A percentile compares a stretch with the other conserved stretches of the same genome.
phyloP scores from a whole-genome alignment of 768 basidiomycete species.

The Daedaleopsis sinensis region DNA sequence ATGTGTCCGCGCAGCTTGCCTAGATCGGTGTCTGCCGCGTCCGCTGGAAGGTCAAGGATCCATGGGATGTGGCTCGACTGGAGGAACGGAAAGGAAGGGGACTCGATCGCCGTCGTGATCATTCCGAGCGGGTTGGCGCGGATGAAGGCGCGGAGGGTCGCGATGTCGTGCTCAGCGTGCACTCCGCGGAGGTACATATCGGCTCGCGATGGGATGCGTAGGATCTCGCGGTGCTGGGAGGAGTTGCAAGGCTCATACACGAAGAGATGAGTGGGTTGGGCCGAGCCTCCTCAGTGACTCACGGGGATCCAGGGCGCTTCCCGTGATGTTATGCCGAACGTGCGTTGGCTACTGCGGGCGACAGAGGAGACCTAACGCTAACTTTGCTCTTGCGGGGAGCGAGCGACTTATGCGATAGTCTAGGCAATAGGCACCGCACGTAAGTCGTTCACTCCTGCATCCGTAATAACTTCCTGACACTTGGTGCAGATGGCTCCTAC shows the following conservation, averaged over 20 bases:
- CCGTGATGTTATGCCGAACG: too few relatives aligned
- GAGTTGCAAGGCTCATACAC: too few relatives aligned
- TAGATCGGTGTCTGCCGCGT: constrained; percentile 10
- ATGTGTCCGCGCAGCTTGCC: constrained; percentile 29
- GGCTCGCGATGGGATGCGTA: background rate
- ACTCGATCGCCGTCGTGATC: constrained; percentile 38
- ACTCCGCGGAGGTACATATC: constrained; percentile 42
- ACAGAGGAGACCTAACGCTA: too few relatives aligned
- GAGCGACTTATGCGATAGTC: too few relatives aligned
- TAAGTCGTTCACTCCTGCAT: too few relatives aligned
- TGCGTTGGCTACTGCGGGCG: too few relatives aligned
- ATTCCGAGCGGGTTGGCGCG: constrained; percentile 39
- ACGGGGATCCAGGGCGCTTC: background rate
- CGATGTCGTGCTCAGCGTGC: constrained; percentile 39
- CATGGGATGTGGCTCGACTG: constrained; percentile 43
- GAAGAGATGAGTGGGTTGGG: background rate
- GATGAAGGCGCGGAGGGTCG: constrained; percentile 36
- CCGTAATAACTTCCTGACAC: too few relatives aligned
- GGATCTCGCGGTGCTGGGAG: background rate
- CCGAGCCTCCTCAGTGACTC: background rate
- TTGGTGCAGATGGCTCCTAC: too few relatives aligned
- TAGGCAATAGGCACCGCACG: too few relatives aligned
- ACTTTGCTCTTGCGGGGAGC: too few relatives aligned
- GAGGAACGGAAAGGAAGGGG: constrained; percentile 27
- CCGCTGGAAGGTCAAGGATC: constrained; percentile 24